Percentiles rank a stretch among this genome's conserved stretches.
These are phyloP conservation scores for Solanum piurae DNA, from an alignment of 257 asterid genomes.

Conservation along the genomic window DNA sequence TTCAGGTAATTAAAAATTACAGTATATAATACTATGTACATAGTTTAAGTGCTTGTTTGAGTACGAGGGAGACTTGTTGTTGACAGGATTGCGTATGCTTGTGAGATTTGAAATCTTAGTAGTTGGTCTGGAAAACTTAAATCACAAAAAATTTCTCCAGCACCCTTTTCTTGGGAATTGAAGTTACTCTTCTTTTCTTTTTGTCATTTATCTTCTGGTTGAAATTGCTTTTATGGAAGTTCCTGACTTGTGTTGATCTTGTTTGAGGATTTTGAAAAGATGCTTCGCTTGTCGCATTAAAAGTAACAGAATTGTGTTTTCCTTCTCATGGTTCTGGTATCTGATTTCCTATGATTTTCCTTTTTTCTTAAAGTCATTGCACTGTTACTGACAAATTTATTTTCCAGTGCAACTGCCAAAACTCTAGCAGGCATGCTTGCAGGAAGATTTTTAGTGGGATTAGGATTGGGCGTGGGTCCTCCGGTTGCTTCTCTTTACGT, in stretches of 20 bases:
- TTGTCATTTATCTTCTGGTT: neutral
- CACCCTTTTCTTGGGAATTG: neutral
- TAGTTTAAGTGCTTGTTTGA: neutral
- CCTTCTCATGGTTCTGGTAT: neutral
- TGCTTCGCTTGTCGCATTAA: neutral
- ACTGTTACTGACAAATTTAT: slow-evolving; percentile 11
- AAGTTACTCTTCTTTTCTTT: neutral
- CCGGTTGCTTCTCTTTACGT: slow-evolving; percentile 88
- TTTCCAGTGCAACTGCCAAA: slow-evolving; percentile 58
- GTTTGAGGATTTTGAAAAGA: neutral
- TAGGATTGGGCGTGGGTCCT: slow-evolving; percentile 86
- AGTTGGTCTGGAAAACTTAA: neutral
- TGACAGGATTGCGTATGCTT: neutral
- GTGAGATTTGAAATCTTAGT: neutral
- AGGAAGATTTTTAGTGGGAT: slow-evolving; percentile 80
- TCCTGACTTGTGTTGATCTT: neutral
- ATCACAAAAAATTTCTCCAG: neutral
- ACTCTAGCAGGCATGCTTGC: slow-evolving; percentile 72
- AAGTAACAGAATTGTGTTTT: neutral
- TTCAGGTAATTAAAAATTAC: neutral
- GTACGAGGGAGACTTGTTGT: neutral
- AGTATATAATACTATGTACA: neutral
- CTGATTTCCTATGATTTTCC: neutral
- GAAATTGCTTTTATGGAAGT: neutral
- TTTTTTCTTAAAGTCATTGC: neutral